phyloP scores from a whole-genome alignment of 495 filamentous ascomycete genomes.

The Platismatia glauca region DNA sequence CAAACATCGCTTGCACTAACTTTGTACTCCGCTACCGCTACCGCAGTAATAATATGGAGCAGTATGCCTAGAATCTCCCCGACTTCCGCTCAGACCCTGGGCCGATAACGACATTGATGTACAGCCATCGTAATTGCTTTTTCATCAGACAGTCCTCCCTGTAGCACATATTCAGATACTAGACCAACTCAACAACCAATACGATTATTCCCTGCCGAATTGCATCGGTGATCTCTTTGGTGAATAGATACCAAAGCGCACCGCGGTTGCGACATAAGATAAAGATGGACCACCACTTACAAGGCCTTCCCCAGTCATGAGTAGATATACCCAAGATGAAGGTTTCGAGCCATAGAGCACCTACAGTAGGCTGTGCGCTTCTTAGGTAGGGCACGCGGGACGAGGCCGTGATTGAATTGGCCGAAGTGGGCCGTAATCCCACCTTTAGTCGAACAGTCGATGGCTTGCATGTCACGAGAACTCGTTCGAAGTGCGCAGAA shows the following conservation, averaged over 20 bases:
- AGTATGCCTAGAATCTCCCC: constrained; percentile 13
- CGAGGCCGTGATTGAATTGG: neutral
- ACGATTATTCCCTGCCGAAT: neutral
- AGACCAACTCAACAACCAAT: neutral
- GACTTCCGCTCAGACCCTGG: constrained; percentile 21
- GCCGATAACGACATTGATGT: constrained; percentile 7
- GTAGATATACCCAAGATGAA: constrained; percentile 6
- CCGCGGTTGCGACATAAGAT: neutral
- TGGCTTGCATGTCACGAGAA: neutral
- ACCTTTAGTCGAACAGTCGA: neutral
- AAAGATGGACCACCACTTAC: neutral
- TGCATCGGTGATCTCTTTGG: neutral
- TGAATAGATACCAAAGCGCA: neutral
- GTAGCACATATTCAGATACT: neutral
- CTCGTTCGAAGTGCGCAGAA: neutral
- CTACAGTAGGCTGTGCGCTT: constrained; percentile 10
- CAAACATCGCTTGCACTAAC: constrained; percentile 19
- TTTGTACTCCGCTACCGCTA: constrained; percentile 12
- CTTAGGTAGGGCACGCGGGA: constrained; percentile 6
- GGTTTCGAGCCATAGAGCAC: constrained; percentile 11
- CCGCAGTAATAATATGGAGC: neutral
- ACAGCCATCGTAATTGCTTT: neutral
- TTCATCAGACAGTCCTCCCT: too few species aligned
- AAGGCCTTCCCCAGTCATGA: neutral
- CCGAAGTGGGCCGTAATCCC: constrained; percentile 12